Evolutionary conservation across 345 rosid species (phyloP).

Genomic region (Eucalyptus pauciflora): DNA sequence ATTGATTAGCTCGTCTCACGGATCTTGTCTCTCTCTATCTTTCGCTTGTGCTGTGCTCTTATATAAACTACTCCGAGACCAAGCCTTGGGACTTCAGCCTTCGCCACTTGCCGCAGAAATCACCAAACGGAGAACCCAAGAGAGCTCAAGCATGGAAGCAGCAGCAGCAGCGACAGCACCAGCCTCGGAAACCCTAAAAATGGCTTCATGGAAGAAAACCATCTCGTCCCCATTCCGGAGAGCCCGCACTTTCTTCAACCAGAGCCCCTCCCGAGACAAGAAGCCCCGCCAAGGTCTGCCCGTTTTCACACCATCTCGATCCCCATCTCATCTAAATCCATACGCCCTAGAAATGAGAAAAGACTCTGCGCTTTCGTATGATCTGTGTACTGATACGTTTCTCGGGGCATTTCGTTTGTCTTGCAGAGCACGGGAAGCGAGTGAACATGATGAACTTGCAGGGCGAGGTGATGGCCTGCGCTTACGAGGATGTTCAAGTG

Average conservation of each 20-base stretch:
- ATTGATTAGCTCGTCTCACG: conserved; percentile 35
- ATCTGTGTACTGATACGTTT: neutral
- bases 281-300: conserved; percentile 10
- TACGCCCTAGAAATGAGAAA: neutral
- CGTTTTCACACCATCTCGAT: neutral
- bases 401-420: neutral
- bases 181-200: neutral
- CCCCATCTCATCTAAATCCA: neutral
- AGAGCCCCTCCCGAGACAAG: conserved; percentile 23
- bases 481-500: conserved; percentile 81
- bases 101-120: neutral
- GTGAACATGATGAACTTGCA: conserved; percentile 57
- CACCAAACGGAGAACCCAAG: neutral
- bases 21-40: conserved; percentile 50
- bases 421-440: conserved; percentile 33
- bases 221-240: conserved; percentile 68
- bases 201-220: conserved; percentile 83
- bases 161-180: neutral
- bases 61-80: neutral
- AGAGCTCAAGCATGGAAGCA: neutral
- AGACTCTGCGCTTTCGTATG: neutral
- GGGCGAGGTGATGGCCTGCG: conserved; percentile 92
- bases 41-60: neutral
- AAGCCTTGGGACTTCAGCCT: neutral
- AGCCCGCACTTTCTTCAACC: conserved; percentile 78